Base-by-base conservation (phyloP, 2,329 filamentous ascomycete genomes). In the Ceratocystis destructans region DNA sequence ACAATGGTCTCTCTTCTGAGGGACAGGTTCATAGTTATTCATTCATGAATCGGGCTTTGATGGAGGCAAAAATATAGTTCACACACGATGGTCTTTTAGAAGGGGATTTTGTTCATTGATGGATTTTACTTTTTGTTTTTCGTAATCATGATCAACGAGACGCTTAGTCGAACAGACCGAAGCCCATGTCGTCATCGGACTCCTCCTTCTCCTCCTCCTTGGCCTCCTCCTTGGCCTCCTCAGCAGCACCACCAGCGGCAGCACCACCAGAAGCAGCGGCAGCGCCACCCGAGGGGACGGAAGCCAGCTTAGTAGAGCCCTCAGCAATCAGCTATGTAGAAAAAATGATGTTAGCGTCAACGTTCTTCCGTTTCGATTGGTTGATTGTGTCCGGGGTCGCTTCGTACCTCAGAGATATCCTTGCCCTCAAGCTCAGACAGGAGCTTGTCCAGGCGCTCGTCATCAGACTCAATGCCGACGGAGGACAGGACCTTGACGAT, bases 401-500 rank as follows among this genome's bases (percentile, higher is more conserved):
- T 67, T 71, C 86, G 75, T 83, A 96, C 92, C 85, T 95, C 86
- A 80, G 92, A 87, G 84, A 99, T 86, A 82, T 88, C 83, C 83
- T 96, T 95, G 87, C 85, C 90, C 79, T 92, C 76, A 72, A 96
- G 88, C 88, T 99, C 94, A 72, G 85, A 83, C 78, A 99, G 79
- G 79, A 99, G 88, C 79, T 87, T 87, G 72, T 86, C 79, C 73
- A 97, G 86, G 76, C 94, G 93, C 70, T 94, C 90, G 70, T 83
- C 79, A 74, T 97, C 94, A 73, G 89, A 88, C 82, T 99, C 94
- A 72, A 96, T 91, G 75, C 94, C 94, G 76, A 97, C 94, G 73
- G 93, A 89, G 75, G 86, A 85, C 77, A 99, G 90, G 75, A 99
- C 91, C 70, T 76, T 77, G 83, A 89, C 94, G 85, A 99, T 81